Conservation (phyloP, 192 early-diverging fungal genomes). For the Backusella morwellensis region DNA sequence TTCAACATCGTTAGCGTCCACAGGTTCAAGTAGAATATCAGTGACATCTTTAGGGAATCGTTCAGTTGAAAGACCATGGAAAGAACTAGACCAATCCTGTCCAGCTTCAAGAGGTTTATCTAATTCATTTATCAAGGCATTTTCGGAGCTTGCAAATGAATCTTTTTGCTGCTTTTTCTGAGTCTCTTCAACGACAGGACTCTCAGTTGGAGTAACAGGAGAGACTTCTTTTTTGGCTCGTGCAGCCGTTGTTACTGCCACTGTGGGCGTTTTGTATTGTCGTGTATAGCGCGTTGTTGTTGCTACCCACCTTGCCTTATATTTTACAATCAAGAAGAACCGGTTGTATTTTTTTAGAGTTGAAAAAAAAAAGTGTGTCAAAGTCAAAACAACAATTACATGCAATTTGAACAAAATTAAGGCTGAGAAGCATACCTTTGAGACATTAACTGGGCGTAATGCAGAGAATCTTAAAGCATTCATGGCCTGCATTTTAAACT, state of each 20-base stretch:
- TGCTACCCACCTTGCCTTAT: neutral
- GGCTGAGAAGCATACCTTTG: neutral
- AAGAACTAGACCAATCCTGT: slow-evolving; percentile 69
- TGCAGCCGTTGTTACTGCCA: neutral
- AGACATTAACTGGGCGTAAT: neutral
- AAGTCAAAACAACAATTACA: neutral
- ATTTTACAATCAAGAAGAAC: neutral
- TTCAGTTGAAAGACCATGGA: slow-evolving; percentile 68
- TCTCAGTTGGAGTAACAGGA: neutral
- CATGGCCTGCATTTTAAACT: neutral
- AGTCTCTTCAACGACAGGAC: neutral
- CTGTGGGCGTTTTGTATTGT: neutral
- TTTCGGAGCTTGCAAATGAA: neutral
- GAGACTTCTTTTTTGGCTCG: neutral
- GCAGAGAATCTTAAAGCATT: neutral
- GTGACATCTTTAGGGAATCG: slow-evolving; percentile 71
- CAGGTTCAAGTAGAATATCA: slow-evolving; percentile 68
- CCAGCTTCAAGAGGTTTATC: slow-evolving; percentile 20
- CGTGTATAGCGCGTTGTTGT: neutral
- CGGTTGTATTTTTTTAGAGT: neutral
- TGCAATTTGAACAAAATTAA: neutral
- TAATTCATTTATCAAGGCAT: neutral
- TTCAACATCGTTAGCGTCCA: slow-evolving; percentile 83
- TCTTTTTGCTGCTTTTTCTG: neutral
- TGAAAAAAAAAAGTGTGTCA: neutral